Evolutionary conservation across 805 yeast species (phyloP).

Genomic region (Dipodascus geniculatus): DNA sequence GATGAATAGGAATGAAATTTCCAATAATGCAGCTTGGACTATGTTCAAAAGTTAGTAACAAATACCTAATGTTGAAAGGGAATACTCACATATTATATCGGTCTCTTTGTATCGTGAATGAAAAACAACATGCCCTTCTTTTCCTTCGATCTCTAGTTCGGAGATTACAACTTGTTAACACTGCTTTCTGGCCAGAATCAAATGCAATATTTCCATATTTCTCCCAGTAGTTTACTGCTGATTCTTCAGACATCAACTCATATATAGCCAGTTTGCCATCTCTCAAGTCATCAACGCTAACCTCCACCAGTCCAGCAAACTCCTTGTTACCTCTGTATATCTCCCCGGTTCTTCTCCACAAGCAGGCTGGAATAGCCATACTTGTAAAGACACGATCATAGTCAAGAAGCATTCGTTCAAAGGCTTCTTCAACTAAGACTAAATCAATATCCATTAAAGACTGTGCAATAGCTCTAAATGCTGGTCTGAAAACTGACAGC

Average conservation of each 20-base stretch:
- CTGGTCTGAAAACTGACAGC: conserved; percentile 75
- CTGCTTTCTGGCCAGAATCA: conserved; percentile 92
- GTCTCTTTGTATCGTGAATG: conserved; percentile 87
- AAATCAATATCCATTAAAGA: conserved; percentile 84
- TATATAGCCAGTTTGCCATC: conserved; percentile 89
- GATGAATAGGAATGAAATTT: conserved; percentile 72
- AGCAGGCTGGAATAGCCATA: conserved; percentile 95
- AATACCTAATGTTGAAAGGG: background rate
- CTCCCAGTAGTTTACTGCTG: conserved; percentile 96
- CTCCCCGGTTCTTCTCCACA: conserved; percentile 96
- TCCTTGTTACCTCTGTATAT: conserved; percentile 92
- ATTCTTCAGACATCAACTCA: conserved; percentile 89
- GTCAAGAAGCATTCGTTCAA: conserved; percentile 85
- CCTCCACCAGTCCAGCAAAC: conserved; percentile 87
- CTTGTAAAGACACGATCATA: conserved; percentile 92
- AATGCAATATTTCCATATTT: conserved; percentile 94
- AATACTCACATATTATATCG: conserved; percentile 57
- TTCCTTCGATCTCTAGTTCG: conserved; percentile 72
- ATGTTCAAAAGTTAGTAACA: background rate
- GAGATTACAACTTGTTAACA: conserved; percentile 79
- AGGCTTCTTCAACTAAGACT: conserved; percentile 84
- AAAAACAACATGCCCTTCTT: conserved; percentile 79
- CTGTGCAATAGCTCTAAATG: conserved; percentile 84
- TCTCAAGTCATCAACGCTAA: conserved; percentile 76
- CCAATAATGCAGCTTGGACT: conserved; percentile 89